Conservation (phyloP, 306 rosid genomes). For the Gleditsia sinensis region DNA sequence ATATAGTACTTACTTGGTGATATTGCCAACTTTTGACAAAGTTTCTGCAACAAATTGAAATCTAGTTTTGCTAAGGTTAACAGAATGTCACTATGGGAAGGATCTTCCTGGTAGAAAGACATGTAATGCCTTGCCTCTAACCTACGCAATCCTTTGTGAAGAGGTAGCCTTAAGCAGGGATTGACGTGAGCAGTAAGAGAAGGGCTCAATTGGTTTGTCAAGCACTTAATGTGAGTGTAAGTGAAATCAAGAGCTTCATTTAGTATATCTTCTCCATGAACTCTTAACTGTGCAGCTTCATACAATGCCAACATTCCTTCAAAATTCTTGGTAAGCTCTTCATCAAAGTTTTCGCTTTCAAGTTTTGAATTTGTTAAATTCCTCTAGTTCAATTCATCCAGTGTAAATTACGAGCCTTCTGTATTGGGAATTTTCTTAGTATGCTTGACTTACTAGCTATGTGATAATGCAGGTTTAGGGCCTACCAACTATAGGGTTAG, state of each 20-base stretch:
- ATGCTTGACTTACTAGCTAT: too few species aligned
- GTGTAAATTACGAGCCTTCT: too few species aligned
- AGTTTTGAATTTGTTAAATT: too few species aligned
- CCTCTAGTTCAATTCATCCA: too few species aligned
- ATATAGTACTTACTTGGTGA: neutral
- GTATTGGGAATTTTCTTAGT: too few species aligned
- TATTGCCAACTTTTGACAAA: neutral
- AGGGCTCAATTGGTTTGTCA: neutral
- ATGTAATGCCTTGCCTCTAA: neutral
- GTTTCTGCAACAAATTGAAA: neutral
- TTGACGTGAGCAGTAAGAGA: neutral
- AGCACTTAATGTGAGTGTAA: neutral
- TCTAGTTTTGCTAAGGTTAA: neutral
- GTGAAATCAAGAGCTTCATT: constrained; percentile 23
- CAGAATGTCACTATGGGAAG: neutral
- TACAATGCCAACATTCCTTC: too few species aligned
- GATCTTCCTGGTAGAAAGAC: neutral
- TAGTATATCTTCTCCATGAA: neutral
- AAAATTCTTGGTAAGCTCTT: too few species aligned
- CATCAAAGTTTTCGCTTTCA: too few species aligned
- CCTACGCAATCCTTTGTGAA: neutral
- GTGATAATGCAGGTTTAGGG: too few species aligned
- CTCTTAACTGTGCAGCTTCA: too few species aligned
- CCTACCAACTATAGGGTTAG: too few species aligned
- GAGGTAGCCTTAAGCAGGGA: neutral